A percentile compares a stretch with the other conserved stretches of the same genome.
phyloP scores from a whole-genome alignment of 1,284 basidiomycete genomes.

The Apiotrichum domesticum region DNA sequence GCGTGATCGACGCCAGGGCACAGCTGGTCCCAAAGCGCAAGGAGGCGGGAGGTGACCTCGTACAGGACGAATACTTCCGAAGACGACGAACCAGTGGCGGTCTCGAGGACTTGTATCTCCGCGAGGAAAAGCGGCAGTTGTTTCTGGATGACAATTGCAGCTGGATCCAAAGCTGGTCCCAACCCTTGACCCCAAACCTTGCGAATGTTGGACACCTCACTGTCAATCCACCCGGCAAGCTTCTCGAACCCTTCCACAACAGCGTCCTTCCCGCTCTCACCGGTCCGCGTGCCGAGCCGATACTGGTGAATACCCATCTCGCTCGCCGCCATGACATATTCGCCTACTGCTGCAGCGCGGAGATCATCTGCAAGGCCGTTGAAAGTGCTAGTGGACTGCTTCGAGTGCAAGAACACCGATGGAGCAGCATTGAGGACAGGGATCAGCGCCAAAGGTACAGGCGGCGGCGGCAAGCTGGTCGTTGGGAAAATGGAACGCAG shows the following conservation, averaged over 20 bases:
- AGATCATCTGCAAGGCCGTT: constrained; percentile 35
- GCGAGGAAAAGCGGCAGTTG: constrained; percentile 46
- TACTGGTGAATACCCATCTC: constrained; percentile 20
- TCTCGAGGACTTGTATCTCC: constrained; percentile 42
- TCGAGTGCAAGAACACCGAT: constrained; percentile 19
- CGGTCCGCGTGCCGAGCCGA: constrained; percentile 9
- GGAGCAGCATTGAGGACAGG: constrained; percentile 28
- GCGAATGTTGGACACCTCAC: constrained; percentile 31
- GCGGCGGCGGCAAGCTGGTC: constrained; percentile 20
- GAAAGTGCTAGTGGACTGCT: constrained; percentile 9
- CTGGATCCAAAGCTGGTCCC: constrained; percentile 33
- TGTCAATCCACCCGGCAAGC: constrained; percentile 42
- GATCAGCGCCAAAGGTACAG: constrained; percentile 30
- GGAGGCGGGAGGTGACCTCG: constrained; percentile 35
- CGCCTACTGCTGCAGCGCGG: constrained; percentile 35
- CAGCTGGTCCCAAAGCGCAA: constrained; percentile 38
- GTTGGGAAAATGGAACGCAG: constrained; percentile 32
- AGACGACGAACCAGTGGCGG: constrained; percentile 23
- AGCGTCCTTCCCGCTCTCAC: constrained; percentile 23
- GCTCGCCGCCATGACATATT: constrained; percentile 36
- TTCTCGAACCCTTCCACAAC: constrained; percentile 38
- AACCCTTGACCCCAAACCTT: constrained; percentile 31
- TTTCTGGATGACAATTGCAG: constrained; percentile 37
- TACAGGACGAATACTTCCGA: constrained; percentile 43
- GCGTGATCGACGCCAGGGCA: constrained; percentile 37